Conservation (phyloP, 2,329 filamentous ascomycete genomes). For the Acrocalymma vagum region DNA sequence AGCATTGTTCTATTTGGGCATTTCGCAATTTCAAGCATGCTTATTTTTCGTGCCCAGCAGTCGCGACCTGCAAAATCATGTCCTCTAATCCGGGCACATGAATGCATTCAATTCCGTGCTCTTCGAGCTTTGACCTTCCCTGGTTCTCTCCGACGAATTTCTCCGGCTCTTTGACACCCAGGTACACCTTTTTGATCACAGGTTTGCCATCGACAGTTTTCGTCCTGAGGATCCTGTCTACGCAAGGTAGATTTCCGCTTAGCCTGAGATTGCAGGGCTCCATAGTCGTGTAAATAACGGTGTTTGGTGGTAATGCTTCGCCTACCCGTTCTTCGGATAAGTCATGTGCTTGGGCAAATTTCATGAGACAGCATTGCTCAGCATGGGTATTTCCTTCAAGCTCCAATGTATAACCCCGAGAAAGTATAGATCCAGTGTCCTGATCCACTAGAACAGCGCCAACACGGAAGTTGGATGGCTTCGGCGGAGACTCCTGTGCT, state of each 20-base stretch:
- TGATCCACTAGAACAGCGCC: slow-evolving; percentile 83
- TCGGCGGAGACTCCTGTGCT: slow-evolving; percentile 81
- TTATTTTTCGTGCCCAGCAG: slow-evolving; percentile 73
- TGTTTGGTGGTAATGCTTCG: slow-evolving; percentile 60
- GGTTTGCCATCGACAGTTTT: slow-evolving; percentile 54
- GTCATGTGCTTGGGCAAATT: slow-evolving; percentile 60
- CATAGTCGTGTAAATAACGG: slow-evolving; percentile 88
- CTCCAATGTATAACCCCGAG: slow-evolving; percentile 91
- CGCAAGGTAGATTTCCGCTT: slow-evolving; percentile 79
- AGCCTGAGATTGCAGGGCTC: slow-evolving; percentile 81
- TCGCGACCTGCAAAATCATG: slow-evolving; percentile 83
- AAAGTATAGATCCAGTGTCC: slow-evolving; percentile 67
- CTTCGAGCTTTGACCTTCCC: slow-evolving; percentile 74
- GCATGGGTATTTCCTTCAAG: slow-evolving; percentile 93
- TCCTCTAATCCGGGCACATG: slow-evolving; percentile 78
- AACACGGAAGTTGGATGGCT: slow-evolving; percentile 91
- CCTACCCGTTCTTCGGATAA: slow-evolving; percentile 64
- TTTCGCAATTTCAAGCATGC: too few species aligned
- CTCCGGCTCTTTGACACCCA: slow-evolving; percentile 88
- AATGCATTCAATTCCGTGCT: slow-evolving; percentile 76
- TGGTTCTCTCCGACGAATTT: slow-evolving; percentile 88
- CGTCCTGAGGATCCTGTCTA: slow-evolving; percentile 74
- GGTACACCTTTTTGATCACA: slow-evolving; percentile 79
- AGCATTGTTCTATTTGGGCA: too few species aligned
- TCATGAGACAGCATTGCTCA: slow-evolving; percentile 89